Percentiles rank a stretch among this genome's conserved stretches.
Evolutionary conservation across 2,329 filamentous ascomycete species (phyloP).

Genomic region (Thielaviopsis musarum): DNA sequence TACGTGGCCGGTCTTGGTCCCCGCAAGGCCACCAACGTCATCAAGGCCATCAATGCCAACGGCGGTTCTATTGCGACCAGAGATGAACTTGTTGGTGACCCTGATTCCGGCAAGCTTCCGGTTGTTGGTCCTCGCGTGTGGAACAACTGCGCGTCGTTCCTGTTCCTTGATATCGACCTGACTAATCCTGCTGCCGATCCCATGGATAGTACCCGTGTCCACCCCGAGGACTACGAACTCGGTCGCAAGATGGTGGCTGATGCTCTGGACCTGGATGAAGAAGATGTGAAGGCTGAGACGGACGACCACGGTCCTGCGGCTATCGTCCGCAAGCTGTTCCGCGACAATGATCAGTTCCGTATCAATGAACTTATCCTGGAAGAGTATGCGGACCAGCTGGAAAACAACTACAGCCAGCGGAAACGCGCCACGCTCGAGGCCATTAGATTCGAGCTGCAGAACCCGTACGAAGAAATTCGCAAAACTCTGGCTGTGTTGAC

Average conservation of each 20-base stretch:
- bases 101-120: slow-evolving; percentile 57
- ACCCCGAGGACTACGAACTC: slow-evolving; percentile 96
- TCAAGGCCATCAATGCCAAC: slow-evolving; percentile 74
- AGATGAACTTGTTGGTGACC: slow-evolving; percentile 76
- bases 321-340: slow-evolving; percentile 87
- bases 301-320: slow-evolving; percentile 81
- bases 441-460: slow-evolving; percentile 82
- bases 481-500: slow-evolving; percentile 56
- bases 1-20: slow-evolving; percentile 86
- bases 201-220: slow-evolving; percentile 89
- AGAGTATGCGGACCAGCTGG: slow-evolving; percentile 90
- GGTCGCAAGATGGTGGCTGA: slow-evolving; percentile 97
- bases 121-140: slow-evolving; percentile 83
- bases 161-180: slow-evolving; percentile 79
- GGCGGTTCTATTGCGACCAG: slow-evolving; percentile 72
- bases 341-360: slow-evolving; percentile 82
- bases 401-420: slow-evolving; percentile 80
- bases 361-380: slow-evolving; percentile 94
- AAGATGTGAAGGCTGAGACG: slow-evolving; percentile 88
- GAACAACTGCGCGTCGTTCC: slow-evolving; percentile 93
- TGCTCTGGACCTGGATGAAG: slow-evolving; percentile 88
- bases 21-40: slow-evolving; percentile 63
- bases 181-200: slow-evolving; percentile 73
- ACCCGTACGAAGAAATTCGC: slow-evolving; percentile 85
- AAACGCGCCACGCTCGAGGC: slow-evolving; percentile 94